These are phyloP conservation scores for Anisodus tanguticus DNA, from an alignment of 257 asterid genomes.

Conservation along the genomic window DNA sequence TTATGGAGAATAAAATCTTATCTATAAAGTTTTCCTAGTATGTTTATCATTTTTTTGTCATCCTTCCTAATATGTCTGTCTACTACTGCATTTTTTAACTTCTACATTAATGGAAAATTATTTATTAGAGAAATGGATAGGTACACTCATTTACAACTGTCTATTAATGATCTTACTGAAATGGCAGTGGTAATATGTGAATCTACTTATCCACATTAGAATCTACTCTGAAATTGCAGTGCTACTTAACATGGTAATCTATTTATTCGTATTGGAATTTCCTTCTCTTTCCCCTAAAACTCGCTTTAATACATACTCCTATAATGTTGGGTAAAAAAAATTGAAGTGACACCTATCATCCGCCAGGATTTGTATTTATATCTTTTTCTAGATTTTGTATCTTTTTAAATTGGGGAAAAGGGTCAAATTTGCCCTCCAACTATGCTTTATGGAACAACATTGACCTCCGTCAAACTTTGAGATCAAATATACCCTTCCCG, in stretches of 20 bases:
- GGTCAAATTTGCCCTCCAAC: too few relatives aligned
- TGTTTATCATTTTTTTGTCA: not conserved
- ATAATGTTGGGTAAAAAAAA: not conserved
- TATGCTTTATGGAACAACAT: too few relatives aligned
- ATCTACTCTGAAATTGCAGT: not conserved
- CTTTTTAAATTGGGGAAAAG: not conserved
- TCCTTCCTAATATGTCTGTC: not conserved
- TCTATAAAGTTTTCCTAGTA: not conserved
- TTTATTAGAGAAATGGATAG: not conserved
- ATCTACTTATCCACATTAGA: not conserved
- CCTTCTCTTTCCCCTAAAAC: not conserved
- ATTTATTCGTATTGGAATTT: not conserved
- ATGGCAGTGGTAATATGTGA: not conserved
- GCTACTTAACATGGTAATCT: not conserved
- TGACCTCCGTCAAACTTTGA: too few relatives aligned
- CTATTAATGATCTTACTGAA: not conserved
- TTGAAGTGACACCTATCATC: not conserved
- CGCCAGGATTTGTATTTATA: not conserved
- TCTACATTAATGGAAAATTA: not conserved
- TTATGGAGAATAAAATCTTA: too few relatives aligned
- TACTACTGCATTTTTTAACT: too few relatives aligned
- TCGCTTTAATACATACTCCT: not conserved
- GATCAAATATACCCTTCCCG: too few relatives aligned
- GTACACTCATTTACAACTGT: not conserved
- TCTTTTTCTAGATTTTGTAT: not conserved